Percentiles rank a stretch among this genome's conserved stretches.
Evolutionary conservation across 2,329 filamentous ascomycete genomes (phyloP).

Genomic region (Xylariaceae sp.): DNA sequence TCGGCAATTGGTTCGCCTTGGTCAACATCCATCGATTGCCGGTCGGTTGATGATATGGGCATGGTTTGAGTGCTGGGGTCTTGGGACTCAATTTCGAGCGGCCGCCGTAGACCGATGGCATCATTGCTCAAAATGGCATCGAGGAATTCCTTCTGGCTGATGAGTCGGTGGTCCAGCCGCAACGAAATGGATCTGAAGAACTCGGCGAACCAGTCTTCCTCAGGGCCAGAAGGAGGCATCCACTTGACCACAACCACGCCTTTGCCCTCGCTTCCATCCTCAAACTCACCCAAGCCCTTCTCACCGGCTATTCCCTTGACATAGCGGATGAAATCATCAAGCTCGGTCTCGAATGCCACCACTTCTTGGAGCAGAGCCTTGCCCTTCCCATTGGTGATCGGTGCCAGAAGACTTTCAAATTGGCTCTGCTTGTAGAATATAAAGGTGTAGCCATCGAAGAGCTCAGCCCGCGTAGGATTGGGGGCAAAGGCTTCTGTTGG

Average conservation of each 20-base stretch:
- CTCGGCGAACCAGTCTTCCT: constrained; percentile 58
- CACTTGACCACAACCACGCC: constrained; percentile 76
- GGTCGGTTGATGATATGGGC: constrained; percentile 6
- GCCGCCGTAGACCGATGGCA: constrained; percentile 60
- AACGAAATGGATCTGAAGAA: constrained; percentile 64
- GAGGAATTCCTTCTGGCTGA: constrained; percentile 86
- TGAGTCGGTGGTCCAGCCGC: constrained; percentile 69
- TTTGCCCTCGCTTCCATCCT: constrained; percentile 54
- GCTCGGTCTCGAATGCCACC: constrained; percentile 52
- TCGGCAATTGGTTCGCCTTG: constrained; percentile 5
- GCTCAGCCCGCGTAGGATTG: constrained; percentile 52
- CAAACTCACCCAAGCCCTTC: constrained; percentile 59
- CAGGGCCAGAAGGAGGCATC: constrained; percentile 47
- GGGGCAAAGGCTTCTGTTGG: constrained; percentile 66
- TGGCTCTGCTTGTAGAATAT: constrained; percentile 75
- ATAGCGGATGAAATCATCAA: constrained; percentile 70
- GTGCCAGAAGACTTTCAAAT: constrained; percentile 64
- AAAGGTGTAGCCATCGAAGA: constrained; percentile 86
- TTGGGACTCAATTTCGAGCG: constrained; percentile 48
- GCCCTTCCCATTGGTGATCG: constrained; percentile 71
- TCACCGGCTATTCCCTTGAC: constrained; percentile 68
- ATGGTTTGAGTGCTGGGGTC: constrained; percentile 20
- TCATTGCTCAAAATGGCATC: constrained; percentile 82
- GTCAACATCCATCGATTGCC: constrained; percentile 21
- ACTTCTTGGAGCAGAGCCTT: constrained; percentile 68